Base-by-base conservation (phyloP, 2,329 filamentous ascomycete genomes). In the Daldinia sp. region DNA sequence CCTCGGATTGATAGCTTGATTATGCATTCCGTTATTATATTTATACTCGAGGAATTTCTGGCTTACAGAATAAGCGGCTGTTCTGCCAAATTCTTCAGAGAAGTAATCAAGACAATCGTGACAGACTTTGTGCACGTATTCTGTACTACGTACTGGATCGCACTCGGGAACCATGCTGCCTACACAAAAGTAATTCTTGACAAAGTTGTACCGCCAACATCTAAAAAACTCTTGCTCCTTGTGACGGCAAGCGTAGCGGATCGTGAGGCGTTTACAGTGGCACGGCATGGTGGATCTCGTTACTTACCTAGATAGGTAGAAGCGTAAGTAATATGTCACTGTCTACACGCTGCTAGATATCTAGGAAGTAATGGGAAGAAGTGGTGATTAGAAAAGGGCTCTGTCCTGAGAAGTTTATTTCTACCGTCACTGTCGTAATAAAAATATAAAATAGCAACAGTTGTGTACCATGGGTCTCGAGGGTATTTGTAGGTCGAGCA, bases 1-100 rank as follows among this genome's bases (percentile, higher is more conserved):
- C 1, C 43, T 32, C 4, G 71, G 72, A 13, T 70, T 66, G n/a
- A 73, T 50, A 15, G 52, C 34, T 39, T 51, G 50, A 23, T 45
- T 66, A 0, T 10, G 30, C 48, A 67, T 55, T 9, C 71, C 69
- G 6, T 47, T 66, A 2, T 35, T 15, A 13, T 64, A 53, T 58
- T 74, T 74, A 30, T 71, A 74, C 23, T 59, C 56, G 15, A 75
- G 55, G 56, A 73, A 74, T 10, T 43, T 58, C 19, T 64, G 32
- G 41, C 66, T 64, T 34, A 71, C 63, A 19, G 39, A 3, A 34
- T 48, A 5, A 10, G 63, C 39, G 35, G 61, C 64, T 4, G 50
- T 41, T n/a, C 35, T n/a, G 27, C 69, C 70, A 21, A 70, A 72
- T 11, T 30, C 48, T 1, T 29, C 10, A 17, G 30, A 25, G 45